Percentiles rank a stretch among this genome's conserved stretches.
Evolutionary conservation across 192 early-diverging fungal genomes (phyloP).

Genomic region (Nowakowskiella sp.): DNA sequence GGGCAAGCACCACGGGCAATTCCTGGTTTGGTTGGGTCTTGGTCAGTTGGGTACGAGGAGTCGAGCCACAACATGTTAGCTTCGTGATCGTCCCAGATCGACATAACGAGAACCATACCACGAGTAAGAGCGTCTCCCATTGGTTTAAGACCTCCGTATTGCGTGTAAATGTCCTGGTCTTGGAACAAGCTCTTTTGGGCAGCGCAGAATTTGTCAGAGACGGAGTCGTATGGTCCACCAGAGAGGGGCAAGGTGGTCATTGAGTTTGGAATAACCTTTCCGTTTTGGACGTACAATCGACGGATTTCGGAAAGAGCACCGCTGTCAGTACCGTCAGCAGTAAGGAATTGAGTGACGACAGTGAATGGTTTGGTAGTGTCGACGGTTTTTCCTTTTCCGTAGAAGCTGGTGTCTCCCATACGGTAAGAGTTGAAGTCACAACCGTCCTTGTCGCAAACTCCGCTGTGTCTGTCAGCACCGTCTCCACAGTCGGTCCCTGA

Average conservation of each 20-base stretch:
- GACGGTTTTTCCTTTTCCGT: constrained; percentile 24
- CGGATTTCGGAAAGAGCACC: constrained; percentile 25
- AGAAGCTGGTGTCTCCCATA: constrained; percentile 24
- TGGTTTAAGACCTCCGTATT: constrained; percentile 21
- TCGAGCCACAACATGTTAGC: constrained; percentile 33
- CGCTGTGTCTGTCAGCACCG: constrained; percentile 18
- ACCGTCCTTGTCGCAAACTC: constrained; percentile 34
- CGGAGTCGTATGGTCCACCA: constrained; percentile 15
- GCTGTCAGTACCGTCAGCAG: constrained; percentile 24
- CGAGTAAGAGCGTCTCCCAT: constrained; percentile 22
- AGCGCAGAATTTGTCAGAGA: constrained; percentile 19
- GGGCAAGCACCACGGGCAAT: constrained; percentile 18
- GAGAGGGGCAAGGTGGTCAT: neutral
- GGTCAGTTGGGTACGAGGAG: constrained; percentile 16
- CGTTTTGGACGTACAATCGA: constrained; percentile 28
- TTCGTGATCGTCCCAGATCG: constrained; percentile 25
- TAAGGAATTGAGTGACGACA: constrained; percentile 33
- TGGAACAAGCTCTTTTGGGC: constrained; percentile 21
- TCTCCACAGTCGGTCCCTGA: constrained; percentile 21
- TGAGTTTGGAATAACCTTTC: constrained; percentile 15
- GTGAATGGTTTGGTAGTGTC: constrained; percentile 33
- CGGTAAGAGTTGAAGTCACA: constrained; percentile 32
- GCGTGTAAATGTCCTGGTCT: constrained; percentile 21
- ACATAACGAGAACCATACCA: constrained; percentile 26
- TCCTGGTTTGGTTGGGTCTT: constrained; percentile 14